Base-by-base conservation (phyloP, 306 rosid species). In the Abrus precatorius region DNA sequence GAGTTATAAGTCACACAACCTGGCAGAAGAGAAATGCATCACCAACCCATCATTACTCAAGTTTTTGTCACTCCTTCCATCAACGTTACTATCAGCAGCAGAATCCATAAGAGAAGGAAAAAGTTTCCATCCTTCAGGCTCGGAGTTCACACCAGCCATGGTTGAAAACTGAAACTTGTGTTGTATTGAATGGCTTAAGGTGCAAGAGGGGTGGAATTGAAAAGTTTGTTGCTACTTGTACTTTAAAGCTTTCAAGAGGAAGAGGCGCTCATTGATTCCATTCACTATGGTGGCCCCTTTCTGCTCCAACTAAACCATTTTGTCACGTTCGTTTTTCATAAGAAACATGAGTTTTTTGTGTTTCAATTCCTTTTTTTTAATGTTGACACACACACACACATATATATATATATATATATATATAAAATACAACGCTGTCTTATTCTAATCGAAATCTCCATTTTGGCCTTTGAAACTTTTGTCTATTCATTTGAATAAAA, bases 271-370 rank as follows among this genome's bases (percentile, higher is more conserved):
- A 77, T 82, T 76, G 53, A 68, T 76, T 36, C 41, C 33, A 1
- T 77, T 50, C 6, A 7, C 3, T 32, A 30, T 10, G 28, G 50
- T 76, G 86, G 79, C 45, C 86, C 79, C 62, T 32, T 10, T 34
- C 5, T 10, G 27, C 13, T 38, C 40, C 70, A 64, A 55, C 49
- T 48, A 10, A 36, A 43, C 45, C 56, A 10, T 40, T 59, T 45
- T 10, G 38, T 41, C 53, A 20, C 54, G 40, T 32, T 30, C 20
- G 7, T 72, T 71, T 77, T 12, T 40, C 80, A 27, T 67, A 74
- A 32, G 47, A 59, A 30, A 5, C 87, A 84, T 11, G 81, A 4
- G 84, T 33, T 74, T 79, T 67, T 79, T 59, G 57, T 84, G 84
- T 68, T 36, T 63, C 34, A 47, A 72, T 72, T 72, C 76, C 7